Evolutionary conservation across 306 rosid species (phyloP).

Genomic region (Biancaea sappan): DNA sequence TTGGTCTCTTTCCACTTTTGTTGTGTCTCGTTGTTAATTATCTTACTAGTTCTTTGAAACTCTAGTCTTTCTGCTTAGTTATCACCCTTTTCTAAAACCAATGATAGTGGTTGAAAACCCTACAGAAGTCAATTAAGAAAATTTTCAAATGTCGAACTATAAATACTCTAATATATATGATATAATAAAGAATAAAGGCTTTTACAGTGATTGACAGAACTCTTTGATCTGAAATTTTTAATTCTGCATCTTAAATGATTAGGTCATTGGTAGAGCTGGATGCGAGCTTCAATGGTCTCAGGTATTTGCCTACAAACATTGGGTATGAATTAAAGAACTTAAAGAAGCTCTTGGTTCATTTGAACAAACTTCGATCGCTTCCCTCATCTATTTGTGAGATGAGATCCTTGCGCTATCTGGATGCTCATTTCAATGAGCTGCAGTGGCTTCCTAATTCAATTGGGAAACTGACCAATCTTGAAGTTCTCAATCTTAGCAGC

Average conservation of each 20-base stretch:
- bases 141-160: neutral
- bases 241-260: conserved; percentile 28
- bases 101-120: neutral
- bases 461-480: conserved; percentile 74
- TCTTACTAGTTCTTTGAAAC: neutral
- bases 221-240: neutral
- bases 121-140: conserved; percentile 4
- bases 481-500: conserved; percentile 73
- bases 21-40: neutral
- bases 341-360: conserved; percentile 66
- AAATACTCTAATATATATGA: neutral
- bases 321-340: conserved; percentile 75
- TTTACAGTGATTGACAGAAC: neutral
- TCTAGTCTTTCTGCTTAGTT: conserved; percentile 15
- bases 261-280: conserved; percentile 98
- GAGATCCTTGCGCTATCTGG: conserved; percentile 73
- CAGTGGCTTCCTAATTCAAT: conserved; percentile 77
- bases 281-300: conserved; percentile 77
- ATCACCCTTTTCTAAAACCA: conserved; percentile 9
- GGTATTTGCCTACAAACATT: conserved; percentile 91
- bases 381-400: conserved; percentile 88
- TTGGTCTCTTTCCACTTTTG: neutral
- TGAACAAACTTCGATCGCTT: conserved; percentile 84
- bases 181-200: neutral
- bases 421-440: conserved; percentile 94